Evolutionary conservation across 306 rosid species (phyloP).

Genomic region (Glycine latifolia): DNA sequence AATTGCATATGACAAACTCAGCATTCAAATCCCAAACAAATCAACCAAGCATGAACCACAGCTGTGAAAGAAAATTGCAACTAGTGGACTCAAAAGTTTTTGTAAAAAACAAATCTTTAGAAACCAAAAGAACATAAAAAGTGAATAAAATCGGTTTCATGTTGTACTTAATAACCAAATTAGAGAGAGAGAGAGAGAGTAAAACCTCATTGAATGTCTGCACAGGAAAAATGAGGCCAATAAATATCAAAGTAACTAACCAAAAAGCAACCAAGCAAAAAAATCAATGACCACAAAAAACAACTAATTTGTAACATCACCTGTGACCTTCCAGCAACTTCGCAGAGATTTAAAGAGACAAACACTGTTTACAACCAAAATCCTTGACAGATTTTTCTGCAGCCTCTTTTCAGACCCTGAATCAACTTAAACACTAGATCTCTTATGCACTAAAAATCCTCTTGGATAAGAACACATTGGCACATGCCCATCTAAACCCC

Average conservation of each 20-base stretch:
- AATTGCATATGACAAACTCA: constrained; percentile 36
- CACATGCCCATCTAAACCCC: constrained; percentile 50
- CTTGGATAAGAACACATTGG: constrained; percentile 42
- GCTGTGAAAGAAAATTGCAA: constrained; percentile 27
- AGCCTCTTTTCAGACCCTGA: constrained; percentile 44
- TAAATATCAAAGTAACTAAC: constrained; percentile 29
- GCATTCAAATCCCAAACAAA: constrained; percentile 40
- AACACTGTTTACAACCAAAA: constrained; percentile 1
- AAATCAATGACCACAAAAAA: constrained; percentile 25
- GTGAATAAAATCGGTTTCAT: background rate
- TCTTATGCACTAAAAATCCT: constrained; percentile 45
- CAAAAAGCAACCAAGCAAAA: background rate
- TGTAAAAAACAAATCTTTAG: constrained; percentile 24
- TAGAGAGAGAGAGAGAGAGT: constrained; percentile 8
- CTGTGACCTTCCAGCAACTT: constrained; percentile 38
- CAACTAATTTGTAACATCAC: constrained; percentile 25
- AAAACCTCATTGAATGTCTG: background rate
- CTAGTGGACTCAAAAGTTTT: constrained; percentile 32
- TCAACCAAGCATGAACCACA: constrained; percentile 38
- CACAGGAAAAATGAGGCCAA: constrained; percentile 20
- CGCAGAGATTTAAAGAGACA: constrained; percentile 10
- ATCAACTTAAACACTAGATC: constrained; percentile 58
- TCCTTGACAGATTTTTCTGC: constrained; percentile 43
- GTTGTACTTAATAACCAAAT: constrained; percentile 34
- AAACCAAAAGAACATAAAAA: constrained; percentile 25